A percentile compares a stretch with the other conserved stretches of the same genome.
Evolutionary conservation across 768 basidiomycete genomes (phyloP).

Genomic region (Xanthoconium purpureum): DNA sequence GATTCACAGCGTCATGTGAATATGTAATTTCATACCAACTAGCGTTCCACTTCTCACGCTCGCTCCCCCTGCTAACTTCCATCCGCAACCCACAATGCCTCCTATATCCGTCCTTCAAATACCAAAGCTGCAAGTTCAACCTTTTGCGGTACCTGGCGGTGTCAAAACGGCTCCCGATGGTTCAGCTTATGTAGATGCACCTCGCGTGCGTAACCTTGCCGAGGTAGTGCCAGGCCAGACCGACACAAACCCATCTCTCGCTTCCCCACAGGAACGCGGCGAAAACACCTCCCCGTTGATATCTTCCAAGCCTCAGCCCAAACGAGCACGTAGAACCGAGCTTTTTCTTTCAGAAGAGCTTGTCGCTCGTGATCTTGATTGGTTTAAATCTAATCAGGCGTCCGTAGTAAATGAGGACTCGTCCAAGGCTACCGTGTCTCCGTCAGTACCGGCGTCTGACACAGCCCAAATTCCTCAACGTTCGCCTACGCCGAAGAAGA

Average conservation of each 20-base stretch:
- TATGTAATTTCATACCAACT: not conserved
- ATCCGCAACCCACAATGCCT: not conserved
- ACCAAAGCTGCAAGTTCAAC: not conserved
- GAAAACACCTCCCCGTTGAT: not conserved
- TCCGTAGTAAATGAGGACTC: not conserved
- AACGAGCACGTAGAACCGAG: constrained; percentile 20
- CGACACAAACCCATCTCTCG: not conserved
- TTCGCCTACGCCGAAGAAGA: constrained; percentile 13
- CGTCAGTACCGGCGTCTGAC: not conserved
- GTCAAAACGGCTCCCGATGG: not conserved
- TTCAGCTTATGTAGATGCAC: not conserved
- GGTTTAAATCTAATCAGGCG: constrained; percentile 23
- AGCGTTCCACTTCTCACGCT: not conserved
- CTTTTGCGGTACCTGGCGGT: not conserved
- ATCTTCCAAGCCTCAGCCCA: constrained; percentile 26
- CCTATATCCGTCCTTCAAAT: not conserved
- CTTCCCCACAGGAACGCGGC: not conserved
- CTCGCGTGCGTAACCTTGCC: not conserved
- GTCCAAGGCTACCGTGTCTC: not conserved
- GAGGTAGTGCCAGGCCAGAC: not conserved
- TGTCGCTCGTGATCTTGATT: constrained; percentile 30
- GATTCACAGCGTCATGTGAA: not conserved
- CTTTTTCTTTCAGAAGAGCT: constrained; percentile 25
- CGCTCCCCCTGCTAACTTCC: not conserved
- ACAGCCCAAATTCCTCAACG: not conserved